phyloP scores from a whole-genome alignment of 2,329 filamentous ascomycete species.

The Pyricularia pennisetigena region DNA sequence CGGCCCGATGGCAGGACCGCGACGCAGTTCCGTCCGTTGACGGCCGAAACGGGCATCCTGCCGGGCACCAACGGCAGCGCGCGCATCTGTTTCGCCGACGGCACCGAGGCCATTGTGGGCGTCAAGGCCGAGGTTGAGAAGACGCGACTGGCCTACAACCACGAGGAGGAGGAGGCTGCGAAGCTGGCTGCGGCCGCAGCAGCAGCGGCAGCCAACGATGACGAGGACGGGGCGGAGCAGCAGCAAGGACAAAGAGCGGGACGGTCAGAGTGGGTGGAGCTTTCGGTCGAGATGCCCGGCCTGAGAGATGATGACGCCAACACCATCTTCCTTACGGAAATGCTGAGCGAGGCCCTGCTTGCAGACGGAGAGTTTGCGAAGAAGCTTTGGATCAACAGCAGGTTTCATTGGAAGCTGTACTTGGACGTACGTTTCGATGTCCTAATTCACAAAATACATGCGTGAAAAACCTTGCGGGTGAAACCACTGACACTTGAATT shows the following conservation, averaged over 20 bases:
- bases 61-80: slow-evolving; percentile 88
- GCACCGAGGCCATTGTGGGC: slow-evolving; percentile 90
- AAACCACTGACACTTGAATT: background rate
- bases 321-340: slow-evolving; percentile 77
- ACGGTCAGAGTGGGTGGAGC: slow-evolving; percentile 68
- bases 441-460: background rate
- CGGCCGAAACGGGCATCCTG: slow-evolving; percentile 83
- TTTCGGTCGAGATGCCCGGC: slow-evolving; percentile 86
- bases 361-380: slow-evolving; percentile 59
- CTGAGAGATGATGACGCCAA: slow-evolving; percentile 82
- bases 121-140: slow-evolving; percentile 91
- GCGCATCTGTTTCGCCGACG: slow-evolving; percentile 87
- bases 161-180: slow-evolving; percentile 14
- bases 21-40: slow-evolving; percentile 81
- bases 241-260: slow-evolving; percentile 12
- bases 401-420: slow-evolving; percentile 95
- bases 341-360: slow-evolving; percentile 81
- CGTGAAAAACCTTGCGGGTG: background rate
- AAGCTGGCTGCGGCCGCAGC: slow-evolving; percentile 12
- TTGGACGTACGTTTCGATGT: slow-evolving; percentile 61
- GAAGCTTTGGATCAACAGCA: slow-evolving; percentile 74
- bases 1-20: slow-evolving; percentile 77
- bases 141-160: slow-evolving; percentile 30
- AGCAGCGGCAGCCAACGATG: slow-evolving; percentile 9
- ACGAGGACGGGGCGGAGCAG: slow-evolving; percentile 16